phyloP scores from a whole-genome alignment of 2,329 filamentous ascomycete genomes.

The Nannizzia gypsea region DNA sequence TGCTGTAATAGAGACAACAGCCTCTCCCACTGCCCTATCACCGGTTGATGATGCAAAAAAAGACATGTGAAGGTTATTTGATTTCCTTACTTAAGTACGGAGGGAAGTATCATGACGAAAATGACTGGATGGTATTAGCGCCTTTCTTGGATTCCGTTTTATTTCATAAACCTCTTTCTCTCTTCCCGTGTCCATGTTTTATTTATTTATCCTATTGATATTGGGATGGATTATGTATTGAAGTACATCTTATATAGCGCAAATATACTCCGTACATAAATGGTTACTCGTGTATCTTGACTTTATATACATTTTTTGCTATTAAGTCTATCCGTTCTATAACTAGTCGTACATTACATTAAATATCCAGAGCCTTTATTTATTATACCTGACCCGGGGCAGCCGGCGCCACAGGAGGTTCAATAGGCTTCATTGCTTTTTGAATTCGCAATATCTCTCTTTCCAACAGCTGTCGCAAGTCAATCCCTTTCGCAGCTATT shows the following conservation, averaged over 20 bases:
- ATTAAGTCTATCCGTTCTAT: background rate
- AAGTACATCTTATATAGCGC: background rate
- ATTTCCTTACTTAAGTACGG: background rate
- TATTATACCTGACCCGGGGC: background rate
- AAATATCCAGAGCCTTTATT: background rate
- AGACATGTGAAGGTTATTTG: background rate
- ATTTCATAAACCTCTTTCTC: background rate
- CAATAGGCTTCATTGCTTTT: background rate
- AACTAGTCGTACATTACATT: background rate
- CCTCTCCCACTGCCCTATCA: background rate
- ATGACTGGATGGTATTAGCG: background rate
- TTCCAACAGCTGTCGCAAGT: slow-evolving; percentile 42
- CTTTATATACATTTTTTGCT: background rate
- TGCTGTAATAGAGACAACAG: background rate
- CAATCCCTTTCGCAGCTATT: slow-evolving; percentile 38
- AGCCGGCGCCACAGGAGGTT: background rate
- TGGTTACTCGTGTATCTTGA: background rate
- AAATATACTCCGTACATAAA: slow-evolving; percentile 2
- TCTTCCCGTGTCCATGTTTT: background rate
- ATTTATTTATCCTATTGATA: background rate
- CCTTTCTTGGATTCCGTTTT: background rate
- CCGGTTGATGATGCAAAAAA: background rate
- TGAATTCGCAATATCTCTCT: slow-evolving; percentile 10
- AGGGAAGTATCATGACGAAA: background rate
- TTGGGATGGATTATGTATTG: background rate